These are phyloP conservation scores for Paraphoma chrysanthemicola DNA, from an alignment of 2,329 filamentous ascomycete species.

Conservation along the genomic window DNA sequence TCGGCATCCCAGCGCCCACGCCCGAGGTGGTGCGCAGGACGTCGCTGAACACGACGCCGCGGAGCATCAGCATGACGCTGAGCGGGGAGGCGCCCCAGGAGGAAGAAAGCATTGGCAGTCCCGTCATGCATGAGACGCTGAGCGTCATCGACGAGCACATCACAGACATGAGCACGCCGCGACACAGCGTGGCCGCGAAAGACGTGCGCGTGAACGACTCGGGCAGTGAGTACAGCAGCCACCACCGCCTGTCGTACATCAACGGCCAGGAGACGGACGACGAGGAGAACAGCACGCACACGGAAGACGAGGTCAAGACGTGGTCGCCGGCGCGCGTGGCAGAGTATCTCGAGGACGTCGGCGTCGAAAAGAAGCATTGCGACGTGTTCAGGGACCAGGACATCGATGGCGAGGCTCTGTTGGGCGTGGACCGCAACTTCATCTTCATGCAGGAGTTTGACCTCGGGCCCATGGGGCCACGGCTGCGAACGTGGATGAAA, in stretches of 20 bases:
- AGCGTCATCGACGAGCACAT: conserved; percentile 98
- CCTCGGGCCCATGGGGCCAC: conserved; percentile 85
- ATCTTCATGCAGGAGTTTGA: conserved; percentile 96
- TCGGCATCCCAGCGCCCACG: conserved; percentile 23
- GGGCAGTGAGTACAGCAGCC: conserved; percentile 87
- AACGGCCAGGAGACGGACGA: conserved; percentile 95
- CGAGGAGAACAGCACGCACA: conserved; percentile 78
- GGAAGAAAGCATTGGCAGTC: conserved; percentile 62
- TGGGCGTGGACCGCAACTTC: conserved; percentile 95
- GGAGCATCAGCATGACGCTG: conserved; percentile 47
- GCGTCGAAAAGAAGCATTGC: conserved; percentile 88
- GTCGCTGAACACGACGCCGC: conserved; percentile 29
- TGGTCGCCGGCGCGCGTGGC: conserved; percentile 87
- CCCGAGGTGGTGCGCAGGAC: conserved; percentile 23
- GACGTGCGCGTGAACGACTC: conserved; percentile 72
- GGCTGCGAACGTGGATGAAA: conserved; percentile 95
- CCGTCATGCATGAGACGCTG: conserved; percentile 91
- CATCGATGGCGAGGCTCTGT: conserved; percentile 88
- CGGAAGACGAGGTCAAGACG: conserved; percentile 73
- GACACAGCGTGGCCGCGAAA: conserved; percentile 60
- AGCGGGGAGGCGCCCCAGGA: conserved; percentile 49
- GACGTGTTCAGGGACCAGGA: conserved; percentile 96
- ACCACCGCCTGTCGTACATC: conserved; percentile 85
- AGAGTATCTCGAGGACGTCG: conserved; percentile 83
- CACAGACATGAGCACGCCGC: conserved; percentile 76